Conservation (phyloP, 2,329 filamentous ascomycete species). For the Esteya vermicola region DNA sequence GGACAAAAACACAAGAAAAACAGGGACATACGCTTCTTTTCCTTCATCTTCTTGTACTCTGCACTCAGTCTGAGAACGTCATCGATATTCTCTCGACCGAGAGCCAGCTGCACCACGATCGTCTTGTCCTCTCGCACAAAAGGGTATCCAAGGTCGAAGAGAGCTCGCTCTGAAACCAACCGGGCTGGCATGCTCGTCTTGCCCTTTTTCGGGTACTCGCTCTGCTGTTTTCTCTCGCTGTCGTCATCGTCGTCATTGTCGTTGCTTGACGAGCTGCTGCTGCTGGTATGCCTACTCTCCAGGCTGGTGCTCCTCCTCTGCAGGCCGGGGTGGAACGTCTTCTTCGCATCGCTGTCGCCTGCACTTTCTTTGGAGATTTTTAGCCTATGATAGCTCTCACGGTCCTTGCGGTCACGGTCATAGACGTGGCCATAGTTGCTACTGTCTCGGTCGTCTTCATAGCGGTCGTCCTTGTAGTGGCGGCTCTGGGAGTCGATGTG, state of each 20-base stretch:
- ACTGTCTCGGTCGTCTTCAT: background rate
- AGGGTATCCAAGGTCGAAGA: slow-evolving; percentile 75
- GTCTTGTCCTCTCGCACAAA: slow-evolving; percentile 78
- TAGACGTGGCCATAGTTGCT: background rate
- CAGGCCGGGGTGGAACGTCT: slow-evolving; percentile 21
- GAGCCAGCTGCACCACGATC: slow-evolving; percentile 67
- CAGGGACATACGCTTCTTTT: slow-evolving; percentile 37
- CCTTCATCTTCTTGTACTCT: slow-evolving; percentile 57
- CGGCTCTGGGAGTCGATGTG: slow-evolving; percentile 28
- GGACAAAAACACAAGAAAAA: background rate
- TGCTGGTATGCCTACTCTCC: slow-evolving; percentile 21
- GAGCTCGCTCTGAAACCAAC: slow-evolving; percentile 64
- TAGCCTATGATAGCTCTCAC: background rate
- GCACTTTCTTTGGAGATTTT: slow-evolving; percentile 17
- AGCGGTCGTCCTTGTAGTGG: background rate
- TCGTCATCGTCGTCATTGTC: slow-evolving; percentile 33
- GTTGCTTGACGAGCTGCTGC: slow-evolving; percentile 23
- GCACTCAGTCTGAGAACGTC: slow-evolving; percentile 75
- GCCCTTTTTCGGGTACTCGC: slow-evolving; percentile 64
- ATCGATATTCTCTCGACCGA: slow-evolving; percentile 85
- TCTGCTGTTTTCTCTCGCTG: slow-evolving; percentile 29
- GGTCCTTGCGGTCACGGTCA: background rate
- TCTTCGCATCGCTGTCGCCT: slow-evolving; percentile 41
- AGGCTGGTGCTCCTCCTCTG: slow-evolving; percentile 24
- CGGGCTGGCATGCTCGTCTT: slow-evolving; percentile 79